Evolutionary conservation across 83 land plant genomes (phyloP), one percentile per base, ranked within the genome.

Genomic region (Thuja plicata): DNA sequence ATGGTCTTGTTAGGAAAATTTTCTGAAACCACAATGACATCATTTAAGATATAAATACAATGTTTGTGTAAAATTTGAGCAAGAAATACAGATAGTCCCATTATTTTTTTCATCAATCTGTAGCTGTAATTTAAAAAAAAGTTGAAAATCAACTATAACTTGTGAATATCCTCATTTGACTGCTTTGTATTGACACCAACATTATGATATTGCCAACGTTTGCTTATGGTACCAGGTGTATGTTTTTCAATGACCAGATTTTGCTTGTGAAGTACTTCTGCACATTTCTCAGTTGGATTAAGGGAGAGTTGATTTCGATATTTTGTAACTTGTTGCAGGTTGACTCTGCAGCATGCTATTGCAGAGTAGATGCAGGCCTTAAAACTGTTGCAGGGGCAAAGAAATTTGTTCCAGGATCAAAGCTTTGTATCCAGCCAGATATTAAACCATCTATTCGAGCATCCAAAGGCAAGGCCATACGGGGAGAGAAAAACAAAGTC

Each of bases 281-380:
- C 43, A 83, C 50, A 19, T 46, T 83, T 12, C 15, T 30, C 85
- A 4, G 35, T 48, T 48, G 4, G 57, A 48, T 48, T n/a, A 13
- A 32, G n/a, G n/a, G 55, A 83, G 17, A n/a, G 34, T 83, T 83
- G 50, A 83, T 83, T 46, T 55, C 55, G 30, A 48, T n/a, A 19
- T 13, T 46, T 34, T 83, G 37, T 46, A 50, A 50, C 35, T 46
- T 13, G 52, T 83, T 89, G 89, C 96, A 97, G 99, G 99, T 96
- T 91, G 99, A 97, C 92, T 91, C 95, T 77, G 89, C 96, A 57
- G 92, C 94, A 60, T 97, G 99, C 90, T 91, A 93, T 76, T 97
- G 99, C 88, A 95, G 96, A 89, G 97, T 93, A 55, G 99, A 97
- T 88, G 93, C 94, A 3, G 94, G 97, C 87, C 91, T 96, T 60